Conservation (phyloP, 441 rosid species). For the Eugenia klotzschiana region DNA sequence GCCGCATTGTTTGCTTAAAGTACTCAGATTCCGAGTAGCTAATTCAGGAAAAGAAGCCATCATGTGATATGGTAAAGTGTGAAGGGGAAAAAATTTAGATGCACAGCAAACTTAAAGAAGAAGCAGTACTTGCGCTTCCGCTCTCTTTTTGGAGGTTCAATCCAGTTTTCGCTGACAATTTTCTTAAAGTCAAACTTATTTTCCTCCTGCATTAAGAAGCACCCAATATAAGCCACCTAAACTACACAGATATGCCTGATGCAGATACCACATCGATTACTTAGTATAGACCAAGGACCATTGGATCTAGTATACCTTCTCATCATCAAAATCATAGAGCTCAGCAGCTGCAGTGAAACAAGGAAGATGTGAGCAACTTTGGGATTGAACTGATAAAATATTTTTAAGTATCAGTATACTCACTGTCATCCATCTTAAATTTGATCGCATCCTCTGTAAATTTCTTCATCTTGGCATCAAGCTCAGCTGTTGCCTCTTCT, state of each 20-base stretch:
- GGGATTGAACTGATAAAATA: not conserved
- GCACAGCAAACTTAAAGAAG: not conserved
- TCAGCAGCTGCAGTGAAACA: slow-evolving; percentile 59
- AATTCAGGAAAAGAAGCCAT: not conserved
- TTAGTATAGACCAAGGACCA: slow-evolving; percentile 6
- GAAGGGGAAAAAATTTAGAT: not conserved
- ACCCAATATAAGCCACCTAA: not conserved
- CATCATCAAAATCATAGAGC: slow-evolving; percentile 75
- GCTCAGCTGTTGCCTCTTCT: slow-evolving; percentile 93
- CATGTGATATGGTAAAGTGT: not conserved
- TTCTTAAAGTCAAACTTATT: slow-evolving; percentile 91
- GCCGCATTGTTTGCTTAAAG: slow-evolving; percentile 94
- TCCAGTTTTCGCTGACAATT: slow-evolving; percentile 93
- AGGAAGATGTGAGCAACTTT: not conserved
- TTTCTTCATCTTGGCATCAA: slow-evolving; percentile 98
- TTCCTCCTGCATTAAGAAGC: slow-evolving; percentile 53
- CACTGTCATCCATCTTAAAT: slow-evolving; percentile 97
- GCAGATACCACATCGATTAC: not conserved
- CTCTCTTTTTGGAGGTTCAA: slow-evolving; percentile 98
- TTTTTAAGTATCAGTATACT: slow-evolving; percentile 8
- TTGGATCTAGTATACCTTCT: slow-evolving; percentile 33
- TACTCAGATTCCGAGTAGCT: slow-evolving; percentile 98
- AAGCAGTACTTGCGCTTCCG: slow-evolving; percentile 83
- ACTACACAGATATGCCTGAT: not conserved
- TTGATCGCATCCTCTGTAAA: slow-evolving; percentile 97